Evolutionary conservation across 2,329 filamentous ascomycete genomes (phyloP).

Genomic region (Talaromyces sp.): DNA sequence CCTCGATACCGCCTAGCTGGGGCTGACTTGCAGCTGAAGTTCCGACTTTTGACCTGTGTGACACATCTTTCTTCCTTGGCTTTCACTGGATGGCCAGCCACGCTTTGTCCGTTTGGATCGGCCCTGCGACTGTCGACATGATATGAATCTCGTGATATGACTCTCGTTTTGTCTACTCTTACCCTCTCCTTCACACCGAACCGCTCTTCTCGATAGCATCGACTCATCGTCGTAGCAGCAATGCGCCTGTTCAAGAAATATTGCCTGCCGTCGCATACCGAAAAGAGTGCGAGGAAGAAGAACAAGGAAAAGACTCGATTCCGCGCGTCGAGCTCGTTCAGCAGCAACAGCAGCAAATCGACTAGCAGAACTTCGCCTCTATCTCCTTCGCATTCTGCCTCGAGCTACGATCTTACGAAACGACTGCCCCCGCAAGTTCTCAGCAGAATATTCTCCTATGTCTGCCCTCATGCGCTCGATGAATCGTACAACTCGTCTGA

Average conservation of each 20-base stretch:
- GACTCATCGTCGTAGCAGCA: neutral
- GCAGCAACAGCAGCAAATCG: neutral
- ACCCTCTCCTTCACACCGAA: neutral
- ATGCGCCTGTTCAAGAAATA: constrained; percentile 12
- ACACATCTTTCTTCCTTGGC: neutral
- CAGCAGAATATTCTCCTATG: constrained; percentile 70
- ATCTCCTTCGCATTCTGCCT: neutral
- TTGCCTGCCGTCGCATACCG: constrained; percentile 1
- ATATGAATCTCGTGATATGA: neutral
- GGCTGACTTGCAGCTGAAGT: neutral
- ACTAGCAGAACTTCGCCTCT: neutral
- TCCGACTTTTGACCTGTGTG: neutral
- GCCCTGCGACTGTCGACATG: neutral
- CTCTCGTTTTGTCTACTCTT: neutral
- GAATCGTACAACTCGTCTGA: constrained; percentile 78
- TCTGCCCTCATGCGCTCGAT: constrained; percentile 80
- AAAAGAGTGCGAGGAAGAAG: constrained; percentile 7
- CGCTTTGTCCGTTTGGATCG: neutral
- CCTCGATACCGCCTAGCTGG: neutral
- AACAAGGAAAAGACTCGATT: neutral
- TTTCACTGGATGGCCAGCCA: neutral
- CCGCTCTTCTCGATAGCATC: neutral
- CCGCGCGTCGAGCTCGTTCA: neutral
- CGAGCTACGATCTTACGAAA: constrained; percentile 39
- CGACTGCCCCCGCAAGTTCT: constrained; percentile 67